These are phyloP conservation scores for Xylariomycetidae sp. DNA, from an alignment of 2,329 filamentous ascomycete species.

Conservation along the genomic window DNA sequence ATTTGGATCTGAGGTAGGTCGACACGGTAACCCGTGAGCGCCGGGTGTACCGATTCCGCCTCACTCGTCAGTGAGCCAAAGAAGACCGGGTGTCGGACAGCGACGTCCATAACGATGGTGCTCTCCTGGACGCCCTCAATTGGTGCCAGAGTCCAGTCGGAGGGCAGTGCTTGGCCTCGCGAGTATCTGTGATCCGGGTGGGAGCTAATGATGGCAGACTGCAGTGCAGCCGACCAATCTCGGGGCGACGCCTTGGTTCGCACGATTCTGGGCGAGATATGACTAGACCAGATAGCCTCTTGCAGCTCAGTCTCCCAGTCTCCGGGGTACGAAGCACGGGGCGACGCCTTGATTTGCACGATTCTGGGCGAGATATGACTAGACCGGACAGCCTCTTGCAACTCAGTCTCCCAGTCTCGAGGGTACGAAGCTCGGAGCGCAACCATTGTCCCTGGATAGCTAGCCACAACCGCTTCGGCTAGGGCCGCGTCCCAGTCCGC, in stretches of 20 bases:
- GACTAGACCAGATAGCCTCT: constrained; percentile 16
- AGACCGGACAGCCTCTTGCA: constrained; percentile 25
- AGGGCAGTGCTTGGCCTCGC: constrained; percentile 13
- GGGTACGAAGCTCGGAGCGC: constrained; percentile 15
- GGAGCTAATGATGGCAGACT: constrained; percentile 28
- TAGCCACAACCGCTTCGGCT: too few species aligned
- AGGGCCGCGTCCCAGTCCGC: constrained; percentile 32
- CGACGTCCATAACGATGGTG: constrained; percentile 15
- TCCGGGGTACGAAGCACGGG: constrained; percentile 15
- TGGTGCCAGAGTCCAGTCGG: constrained; percentile 18
- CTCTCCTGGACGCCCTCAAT: constrained; percentile 17
- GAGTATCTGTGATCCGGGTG: constrained; percentile 18
- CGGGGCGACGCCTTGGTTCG: constrained; percentile 16
- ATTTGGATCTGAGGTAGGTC: neutral
- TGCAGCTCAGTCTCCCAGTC: constrained; percentile 19
- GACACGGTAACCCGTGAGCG: constrained; percentile 6
- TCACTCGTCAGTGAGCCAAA: constrained; percentile 9
- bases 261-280: constrained; percentile 10
- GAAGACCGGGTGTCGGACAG: constrained; percentile 13
- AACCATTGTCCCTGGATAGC: constrained; percentile 17
- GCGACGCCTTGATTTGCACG: too few species aligned
- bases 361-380: constrained; percentile 14
- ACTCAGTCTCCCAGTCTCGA: constrained; percentile 18
- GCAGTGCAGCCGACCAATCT: constrained; percentile 33
- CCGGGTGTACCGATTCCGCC: constrained; percentile 7